These are phyloP conservation scores for Clausena lansium DNA, from an alignment of 345 rosid species.

Conservation along the genomic window DNA sequence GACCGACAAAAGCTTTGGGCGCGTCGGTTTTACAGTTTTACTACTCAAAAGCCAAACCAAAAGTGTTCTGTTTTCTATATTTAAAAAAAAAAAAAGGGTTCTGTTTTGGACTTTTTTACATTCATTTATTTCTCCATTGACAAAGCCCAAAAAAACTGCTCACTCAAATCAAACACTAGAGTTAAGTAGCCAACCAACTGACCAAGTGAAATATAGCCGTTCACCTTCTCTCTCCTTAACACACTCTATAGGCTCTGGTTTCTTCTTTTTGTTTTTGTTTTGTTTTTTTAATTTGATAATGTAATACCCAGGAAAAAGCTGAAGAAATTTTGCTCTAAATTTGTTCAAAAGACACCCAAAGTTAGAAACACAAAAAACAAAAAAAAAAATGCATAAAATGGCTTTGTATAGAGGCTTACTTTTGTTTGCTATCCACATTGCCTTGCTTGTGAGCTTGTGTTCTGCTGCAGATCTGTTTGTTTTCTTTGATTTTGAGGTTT, in stretches of 20 bases:
- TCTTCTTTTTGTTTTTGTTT: conserved; percentile 6
- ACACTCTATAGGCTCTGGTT: conserved; percentile 12
- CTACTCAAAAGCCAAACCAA: background rate
- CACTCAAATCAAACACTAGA: background rate
- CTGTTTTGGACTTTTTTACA: too few species aligned
- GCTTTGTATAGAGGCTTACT: conserved; percentile 38
- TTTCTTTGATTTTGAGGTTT: conserved; percentile 65
- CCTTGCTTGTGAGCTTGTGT: conserved; percentile 41
- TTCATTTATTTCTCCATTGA: too few species aligned
- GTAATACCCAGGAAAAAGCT: conserved; percentile 36
- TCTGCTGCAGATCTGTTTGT: conserved; percentile 79
- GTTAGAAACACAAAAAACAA: background rate
- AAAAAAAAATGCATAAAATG: conserved; percentile 34
- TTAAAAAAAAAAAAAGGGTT: too few species aligned
- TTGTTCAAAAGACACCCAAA: conserved; percentile 5
- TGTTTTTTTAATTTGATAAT: conserved; percentile 27
- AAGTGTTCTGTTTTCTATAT: background rate
- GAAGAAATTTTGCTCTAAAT: conserved; percentile 1
- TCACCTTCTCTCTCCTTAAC: conserved; percentile 5
- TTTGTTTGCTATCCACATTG: conserved; percentile 55
- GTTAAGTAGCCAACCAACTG: background rate
- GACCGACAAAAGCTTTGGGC: conserved; percentile 35
- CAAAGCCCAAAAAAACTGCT: background rate
- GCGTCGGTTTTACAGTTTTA: background rate
- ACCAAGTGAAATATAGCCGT: conserved; percentile 36